Percentiles rank a stretch among this genome's conserved stretches.
Evolutionary conservation across 768 basidiomycete genomes (phyloP).

Genomic region (Macrolepiota dolichaula): DNA sequence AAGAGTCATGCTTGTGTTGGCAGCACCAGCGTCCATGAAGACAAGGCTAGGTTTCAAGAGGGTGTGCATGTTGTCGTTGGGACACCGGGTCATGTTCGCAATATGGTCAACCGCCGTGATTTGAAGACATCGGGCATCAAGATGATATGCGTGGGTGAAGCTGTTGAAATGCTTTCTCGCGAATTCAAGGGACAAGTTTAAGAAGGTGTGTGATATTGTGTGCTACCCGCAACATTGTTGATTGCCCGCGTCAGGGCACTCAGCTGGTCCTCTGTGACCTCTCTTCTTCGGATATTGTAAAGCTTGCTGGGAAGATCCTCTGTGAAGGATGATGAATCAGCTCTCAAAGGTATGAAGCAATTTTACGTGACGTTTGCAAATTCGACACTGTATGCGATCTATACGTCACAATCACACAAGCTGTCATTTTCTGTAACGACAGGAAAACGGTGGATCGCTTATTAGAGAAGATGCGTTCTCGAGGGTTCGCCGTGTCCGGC

Average conservation of each 20-base stretch:
- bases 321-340: slow-evolving; percentile 97
- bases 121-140: slow-evolving; percentile 85
- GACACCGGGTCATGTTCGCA: slow-evolving; percentile 92
- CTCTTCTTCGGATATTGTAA: slow-evolving; percentile 94
- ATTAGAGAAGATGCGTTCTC: slow-evolving; percentile 93
- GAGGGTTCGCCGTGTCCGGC: slow-evolving; percentile 98
- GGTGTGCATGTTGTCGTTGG: slow-evolving; percentile 90
- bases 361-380: slow-evolving; percentile 99
- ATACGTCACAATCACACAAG: slow-evolving; percentile 98
- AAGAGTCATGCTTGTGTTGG: slow-evolving; percentile 97
- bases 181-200: slow-evolving; percentile 99
- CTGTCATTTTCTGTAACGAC: slow-evolving; percentile 99
- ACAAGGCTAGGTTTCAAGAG: slow-evolving; percentile 95
- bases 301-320: slow-evolving; percentile 99
- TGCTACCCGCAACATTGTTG: neutral
- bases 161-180: slow-evolving; percentile 97
- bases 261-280: slow-evolving; percentile 98
- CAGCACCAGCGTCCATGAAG: slow-evolving; percentile 95
- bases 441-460: slow-evolving; percentile 98
- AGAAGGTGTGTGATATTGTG: slow-evolving; percentile 44
- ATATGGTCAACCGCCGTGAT: slow-evolving; percentile 96
- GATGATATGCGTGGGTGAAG: slow-evolving; percentile 97
- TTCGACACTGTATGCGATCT: slow-evolving; percentile 98
- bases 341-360: slow-evolving; percentile 98
- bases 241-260: slow-evolving; percentile 79